A percentile compares a stretch with the other conserved stretches of the same genome.
These are phyloP conservation scores for Cercospora sp. DNA, from an alignment of 2,329 filamentous ascomycete species.

Conservation along the genomic window DNA sequence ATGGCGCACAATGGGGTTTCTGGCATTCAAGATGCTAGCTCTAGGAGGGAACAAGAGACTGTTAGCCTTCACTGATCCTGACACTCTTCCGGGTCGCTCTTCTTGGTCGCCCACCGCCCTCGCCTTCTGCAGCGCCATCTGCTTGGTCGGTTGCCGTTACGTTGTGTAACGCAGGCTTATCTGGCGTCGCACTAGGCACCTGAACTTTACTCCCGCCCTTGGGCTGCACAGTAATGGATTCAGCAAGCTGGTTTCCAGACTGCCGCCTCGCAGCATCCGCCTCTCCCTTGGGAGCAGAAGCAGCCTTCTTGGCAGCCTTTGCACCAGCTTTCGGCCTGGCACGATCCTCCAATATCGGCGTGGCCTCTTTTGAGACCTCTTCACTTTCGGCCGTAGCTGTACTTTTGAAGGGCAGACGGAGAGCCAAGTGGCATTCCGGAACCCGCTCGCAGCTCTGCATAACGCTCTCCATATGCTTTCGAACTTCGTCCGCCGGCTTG, in stretches of 20 bases:
- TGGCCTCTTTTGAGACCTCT: conserved; percentile 32
- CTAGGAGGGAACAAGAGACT: neutral
- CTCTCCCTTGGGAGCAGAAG: conserved; percentile 14
- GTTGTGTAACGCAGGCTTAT: neutral
- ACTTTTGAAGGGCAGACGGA: conserved; percentile 52
- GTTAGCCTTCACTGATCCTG: conserved; percentile 35
- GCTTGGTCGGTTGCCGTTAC: neutral
- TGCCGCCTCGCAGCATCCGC: conserved; percentile 5
- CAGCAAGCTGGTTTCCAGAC: neutral
- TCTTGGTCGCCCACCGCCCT: conserved; percentile 27
- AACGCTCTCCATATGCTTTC: conserved; percentile 56
- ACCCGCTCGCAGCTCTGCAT: conserved; percentile 59
- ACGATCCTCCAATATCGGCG: conserved; percentile 27
- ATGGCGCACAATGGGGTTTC: neutral
- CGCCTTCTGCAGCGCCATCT: neutral
- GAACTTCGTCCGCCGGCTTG: conserved; percentile 54
- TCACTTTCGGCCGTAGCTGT: conserved; percentile 22
- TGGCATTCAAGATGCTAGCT: neutral
- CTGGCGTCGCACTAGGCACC: neutral
- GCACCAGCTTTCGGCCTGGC: conserved; percentile 18
- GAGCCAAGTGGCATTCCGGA: conserved; percentile 56
- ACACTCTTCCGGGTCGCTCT: conserved; percentile 36
- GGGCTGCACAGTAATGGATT: neutral
- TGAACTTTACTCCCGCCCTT: neutral
- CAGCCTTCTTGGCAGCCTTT: conserved; percentile 29